Evolutionary conservation across 768 basidiomycete species (phyloP), one percentile per base, ranked within the genome.

Genomic region (Clitopilus hobsonii): DNA sequence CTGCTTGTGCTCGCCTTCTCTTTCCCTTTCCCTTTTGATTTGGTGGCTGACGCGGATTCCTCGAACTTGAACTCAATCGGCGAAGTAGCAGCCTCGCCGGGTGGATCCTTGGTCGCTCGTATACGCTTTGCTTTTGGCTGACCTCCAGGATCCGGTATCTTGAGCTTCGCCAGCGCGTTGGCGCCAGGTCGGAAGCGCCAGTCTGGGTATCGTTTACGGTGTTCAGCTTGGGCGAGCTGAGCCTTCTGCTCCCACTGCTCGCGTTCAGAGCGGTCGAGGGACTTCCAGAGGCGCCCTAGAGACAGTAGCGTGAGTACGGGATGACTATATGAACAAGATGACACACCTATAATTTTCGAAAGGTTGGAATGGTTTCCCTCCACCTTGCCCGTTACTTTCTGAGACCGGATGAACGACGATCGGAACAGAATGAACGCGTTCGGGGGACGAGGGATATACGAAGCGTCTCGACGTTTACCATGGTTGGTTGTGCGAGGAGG

Each of bases 391-490:
- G 89, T 84, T 50, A 90, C 83, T 60, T 84, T 83, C 66, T 88
- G 81, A 61, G 82, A 84, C 27, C 80, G 77, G 67, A 91, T 88
- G 71, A 91, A 90, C 26, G 82, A 83, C 22, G 86, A 87, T 61
- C 89, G 82, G 69, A 90, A 91, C 68, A 91, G 85, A 61, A 91
- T 91, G 72, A 91, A 91, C 56, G 89, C 89, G 70, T 90, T 91
- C 23, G 89, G 89, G 6, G 89, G 89, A 49, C 89, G 84, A 38
- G 89, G 89, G 69, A 91, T 91, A 68, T 90, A 85, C 1, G 81
- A 82, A 53, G 85, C 81, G 62, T 86, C 84, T 53, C 84, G 81
- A 63, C 82, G 80, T 74, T 82, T 86, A 55, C 75, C 76, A 64
- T 86, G 84, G 54, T 76, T 78, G 14, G 65, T 56, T 22, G 78